Conservation (phyloP, 1,284 basidiomycete species). For the Ceratobasidium sp. region DNA sequence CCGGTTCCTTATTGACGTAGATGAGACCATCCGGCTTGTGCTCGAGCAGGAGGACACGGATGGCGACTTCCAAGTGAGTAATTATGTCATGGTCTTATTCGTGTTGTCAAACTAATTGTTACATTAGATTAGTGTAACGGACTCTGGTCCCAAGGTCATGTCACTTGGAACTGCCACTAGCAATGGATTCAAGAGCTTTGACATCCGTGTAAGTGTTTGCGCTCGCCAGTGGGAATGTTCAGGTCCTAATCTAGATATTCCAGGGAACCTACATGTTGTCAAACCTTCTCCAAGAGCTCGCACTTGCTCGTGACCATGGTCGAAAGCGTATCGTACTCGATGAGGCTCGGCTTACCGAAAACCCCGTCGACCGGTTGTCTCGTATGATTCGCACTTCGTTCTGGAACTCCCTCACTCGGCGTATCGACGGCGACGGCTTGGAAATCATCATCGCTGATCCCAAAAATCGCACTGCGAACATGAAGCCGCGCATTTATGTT, state of each 20-base stretch:
- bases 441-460: slow-evolving; percentile 97
- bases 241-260: slow-evolving; percentile 11
- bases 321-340: slow-evolving; percentile 98
- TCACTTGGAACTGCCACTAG: slow-evolving; percentile 95
- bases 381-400: slow-evolving; percentile 99
- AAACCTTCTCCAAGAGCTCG: slow-evolving; percentile 98
- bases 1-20: slow-evolving; percentile 97
- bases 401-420: slow-evolving; percentile 96
- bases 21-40: slow-evolving; percentile 95
- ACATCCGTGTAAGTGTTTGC: slow-evolving; percentile 81
- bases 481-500: slow-evolving; percentile 93
- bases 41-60: slow-evolving; percentile 99
- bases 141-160: slow-evolving; percentile 97
- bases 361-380: slow-evolving; percentile 95
- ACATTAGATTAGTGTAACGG: slow-evolving; percentile 90
- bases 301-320: slow-evolving; percentile 94
- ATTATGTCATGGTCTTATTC: neutral
- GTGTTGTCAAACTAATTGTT: neutral
- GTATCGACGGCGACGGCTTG: slow-evolving; percentile 96
- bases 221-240: neutral
- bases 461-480: slow-evolving; percentile 89
- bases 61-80: slow-evolving; percentile 76
- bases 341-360: slow-evolving; percentile 94
- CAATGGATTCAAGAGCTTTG: slow-evolving; percentile 97
- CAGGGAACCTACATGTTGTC: slow-evolving; percentile 99